Base-by-base conservation (phyloP, 2,329 filamentous ascomycete genomes). In the Colletotrichum eremochloae region DNA sequence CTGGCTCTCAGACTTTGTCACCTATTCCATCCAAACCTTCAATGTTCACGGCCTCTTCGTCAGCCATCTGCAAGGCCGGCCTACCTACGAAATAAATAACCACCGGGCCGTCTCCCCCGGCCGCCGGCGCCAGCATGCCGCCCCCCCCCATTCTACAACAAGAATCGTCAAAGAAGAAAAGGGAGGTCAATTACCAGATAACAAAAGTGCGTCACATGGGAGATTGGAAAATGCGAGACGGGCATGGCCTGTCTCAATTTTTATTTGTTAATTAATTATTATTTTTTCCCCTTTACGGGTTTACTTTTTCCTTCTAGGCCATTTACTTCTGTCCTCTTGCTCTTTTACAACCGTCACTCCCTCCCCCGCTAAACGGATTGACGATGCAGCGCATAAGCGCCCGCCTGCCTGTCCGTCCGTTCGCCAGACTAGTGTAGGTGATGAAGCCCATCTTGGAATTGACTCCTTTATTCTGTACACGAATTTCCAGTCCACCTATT, bases 381-480 rank as follows among this genome's bases (percentile, higher is more conserved):
- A 55, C 61, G 9, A 40, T 55, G 61, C 61, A 63, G 48, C 48
- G 50, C 62, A 55, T 64, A 64, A 64, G 62, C 62, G 62, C 46
- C 60, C 44, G 42, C 15, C 42, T 4, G 42, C 18, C 44, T 20
- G 60, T 8, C 58, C n/a, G 44, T 40, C 33, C 48, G 48, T 18
- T 15, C 36, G 7, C 61, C 12, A 55, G 50, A 18, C 50, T 9
- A 48, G 44, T 5, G 5, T 11, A 38, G 5, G 42, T 44, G 7
- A 20, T 15, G 44, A 46, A 46, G 44, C 20, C 44, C 20, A 4
- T 24, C 44, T n/a, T 4, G 20, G 7, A n/a, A 11, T 5, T 3
- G 5, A 55, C 20, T 52, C 44, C 44, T 44, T 31, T 31, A 3
- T 42, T 18, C 8, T 11, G 18, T 14, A 11, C 7, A 9, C 20